Base-by-base conservation (phyloP, 1,284 basidiomycete species). In the Ustilago curta region DNA sequence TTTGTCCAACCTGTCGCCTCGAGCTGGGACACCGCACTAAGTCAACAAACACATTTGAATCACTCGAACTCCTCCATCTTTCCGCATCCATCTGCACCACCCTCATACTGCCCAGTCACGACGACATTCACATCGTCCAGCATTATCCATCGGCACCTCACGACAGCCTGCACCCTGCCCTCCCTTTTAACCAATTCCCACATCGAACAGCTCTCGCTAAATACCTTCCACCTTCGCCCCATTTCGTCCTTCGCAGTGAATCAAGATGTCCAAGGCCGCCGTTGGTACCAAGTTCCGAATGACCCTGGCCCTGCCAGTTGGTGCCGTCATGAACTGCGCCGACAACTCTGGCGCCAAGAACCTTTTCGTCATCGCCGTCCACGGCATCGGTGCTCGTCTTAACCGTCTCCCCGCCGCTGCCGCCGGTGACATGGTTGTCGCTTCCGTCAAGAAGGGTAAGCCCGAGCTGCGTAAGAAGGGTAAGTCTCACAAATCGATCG, bases 291-390 rank as follows among this genome's bases (percentile, higher is more conserved):
- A 98, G 88, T 98, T 93, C 91, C 92, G 95, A 84, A 90, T 99
- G 74, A 76, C 82, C 51, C 77, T 83, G 76, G 85, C 83, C 92
- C 91, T 97, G 80, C 97, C 96, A 83, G 93, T 95, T 84, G 97
- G 97, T 85, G 96, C 96, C 85, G 96, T 99, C 82, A 90, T 99
- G 87, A 99, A 99, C 88, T 99, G 96, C 88, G 95, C 95, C 68
- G 96, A 99, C 90, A 99, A 99, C 92, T 95, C 93, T 83, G 97
- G 97, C 81, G 96, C 96, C 81, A 99, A 98, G 89, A 95, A 92
- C 78, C 90, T 97, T 76, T 96, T 88, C 88, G 85, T 96, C 84
- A 95, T 96, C 82, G 92, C 94, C 86, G 93, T 94, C 58, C 92
- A 90, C 86, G 94, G 95, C 70, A 93, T 93, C 86, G 97, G 96